Percentiles rank a stretch among this genome's conserved stretches.
These are phyloP conservation scores for Peterozyma toletana DNA, from an alignment of 805 yeast genomes.

Conservation along the genomic window DNA sequence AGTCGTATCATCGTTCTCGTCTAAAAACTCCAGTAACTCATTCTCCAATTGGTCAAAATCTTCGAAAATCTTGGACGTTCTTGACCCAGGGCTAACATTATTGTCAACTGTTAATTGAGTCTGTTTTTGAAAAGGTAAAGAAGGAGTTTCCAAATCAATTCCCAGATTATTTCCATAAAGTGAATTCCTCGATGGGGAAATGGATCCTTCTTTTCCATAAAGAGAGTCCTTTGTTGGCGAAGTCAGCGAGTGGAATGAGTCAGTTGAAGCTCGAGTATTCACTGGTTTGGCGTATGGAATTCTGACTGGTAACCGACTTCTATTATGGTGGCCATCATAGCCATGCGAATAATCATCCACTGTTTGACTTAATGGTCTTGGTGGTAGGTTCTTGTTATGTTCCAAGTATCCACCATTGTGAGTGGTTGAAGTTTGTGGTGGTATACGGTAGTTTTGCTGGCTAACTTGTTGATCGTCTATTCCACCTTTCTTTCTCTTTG, in stretches of 20 bases:
- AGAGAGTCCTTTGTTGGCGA: conserved; percentile 2
- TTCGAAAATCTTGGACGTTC: conserved; percentile 7
- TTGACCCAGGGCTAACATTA: not conserved
- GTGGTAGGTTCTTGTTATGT: too few species aligned
- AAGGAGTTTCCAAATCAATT: not conserved
- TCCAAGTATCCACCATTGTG: too few species aligned
- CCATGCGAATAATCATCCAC: too few species aligned
- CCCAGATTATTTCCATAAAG: conserved; percentile 1
- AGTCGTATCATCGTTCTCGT: not conserved
- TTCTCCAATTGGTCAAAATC: conserved; percentile 7
- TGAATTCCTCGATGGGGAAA: conserved; percentile 1
- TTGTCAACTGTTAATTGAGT: not conserved
- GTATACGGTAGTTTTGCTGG: too few species aligned
- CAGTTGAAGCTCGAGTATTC: not conserved
- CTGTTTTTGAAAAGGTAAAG: not conserved
- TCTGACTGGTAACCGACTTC: too few species aligned
- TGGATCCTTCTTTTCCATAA: conserved; percentile 1
- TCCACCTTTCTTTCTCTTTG: too few species aligned
- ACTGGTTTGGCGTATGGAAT: too few species aligned
- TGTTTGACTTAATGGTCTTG: too few species aligned
- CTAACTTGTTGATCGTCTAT: too few species aligned
- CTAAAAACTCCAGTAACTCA: conserved; percentile 7
- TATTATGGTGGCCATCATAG: too few species aligned
- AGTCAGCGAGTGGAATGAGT: not conserved
- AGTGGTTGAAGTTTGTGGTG: too few species aligned